Base-by-base conservation (phyloP, 225 moss, liverwort and hornwort genomes). In the Anthoceros angustus region DNA sequence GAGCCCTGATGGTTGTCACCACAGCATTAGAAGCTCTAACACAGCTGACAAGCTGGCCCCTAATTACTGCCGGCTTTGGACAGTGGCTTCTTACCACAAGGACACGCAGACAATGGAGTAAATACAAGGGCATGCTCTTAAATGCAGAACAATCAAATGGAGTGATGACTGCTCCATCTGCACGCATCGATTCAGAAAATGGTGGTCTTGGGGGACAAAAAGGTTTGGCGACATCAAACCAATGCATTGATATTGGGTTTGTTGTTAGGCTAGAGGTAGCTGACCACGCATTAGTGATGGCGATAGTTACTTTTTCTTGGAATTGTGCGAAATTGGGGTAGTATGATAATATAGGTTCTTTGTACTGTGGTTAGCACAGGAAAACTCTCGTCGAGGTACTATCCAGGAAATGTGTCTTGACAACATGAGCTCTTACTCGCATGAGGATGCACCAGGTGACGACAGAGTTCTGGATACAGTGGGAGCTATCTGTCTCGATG, bases 381-480 rank as follows among this genome's bases (percentile, higher is more conserved):
- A 32, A 32, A 32, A 32, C 32, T 32, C 32, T 48, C 12, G 18
- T 48, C 12, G 18, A 48, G 46, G 18, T 18, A 1, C 14, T 18
- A 48, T 12, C 46, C 12, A 12, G 46, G 46, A 48, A 12, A 5
- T 12, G 14, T 6, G 46, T 18, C 46, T 12, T 6, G 46, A 48
- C 18, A 18, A 48, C 18, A 12, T 48, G 12, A 18, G 43, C 39
- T 41, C 70, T 69, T 55, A 63, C 71, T 45, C 16, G 46, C 9
- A 67, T 71, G 71, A 80, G 45, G 74, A 76, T 42, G 60, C 73
- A 69, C 74, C 55, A 69, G 69, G 61, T 63, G 82, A 81, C 32
- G 87, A 92, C 72, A 46, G 79, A 64, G 84, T 98, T 55, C 71
- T 89, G 66, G 98, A 98, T 66, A 92, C 98, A 40, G 98, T 98